These are phyloP conservation scores for Isatis lusitanica DNA, from an alignment of 441 rosid genomes.

Conservation along the genomic window DNA sequence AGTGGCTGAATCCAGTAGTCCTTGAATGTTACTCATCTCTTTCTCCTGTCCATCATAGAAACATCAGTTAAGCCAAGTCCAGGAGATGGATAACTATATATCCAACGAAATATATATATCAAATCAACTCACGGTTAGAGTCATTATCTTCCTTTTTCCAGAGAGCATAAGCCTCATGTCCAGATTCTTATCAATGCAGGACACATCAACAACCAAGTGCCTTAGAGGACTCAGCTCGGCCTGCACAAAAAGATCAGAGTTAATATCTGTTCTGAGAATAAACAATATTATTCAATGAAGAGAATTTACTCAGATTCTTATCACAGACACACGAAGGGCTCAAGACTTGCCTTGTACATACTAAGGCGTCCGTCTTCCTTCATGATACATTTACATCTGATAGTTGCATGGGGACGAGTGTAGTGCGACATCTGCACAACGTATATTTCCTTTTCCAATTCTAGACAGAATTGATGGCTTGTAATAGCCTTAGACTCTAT, in stretches of 20 bases:
- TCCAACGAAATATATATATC: not conserved
- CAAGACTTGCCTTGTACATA: slow-evolving; percentile 46
- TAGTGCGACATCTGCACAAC: slow-evolving; percentile 40
- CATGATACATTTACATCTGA: slow-evolving; percentile 52
- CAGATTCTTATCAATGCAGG: slow-evolving; percentile 54
- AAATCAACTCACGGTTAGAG: slow-evolving; percentile 46
- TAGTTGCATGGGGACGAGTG: slow-evolving; percentile 28
- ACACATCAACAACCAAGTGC: slow-evolving; percentile 48
- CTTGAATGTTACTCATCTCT: slow-evolving; percentile 43
- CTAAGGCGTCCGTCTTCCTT: slow-evolving; percentile 42
- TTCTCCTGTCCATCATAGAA: slow-evolving; percentile 43
- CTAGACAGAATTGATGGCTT: slow-evolving; percentile 40
- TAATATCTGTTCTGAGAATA: too few species aligned
- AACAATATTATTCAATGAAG: not conserved
- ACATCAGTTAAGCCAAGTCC: not conserved
- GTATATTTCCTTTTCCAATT: slow-evolving; percentile 47
- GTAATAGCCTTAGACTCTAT: slow-evolving; percentile 38
- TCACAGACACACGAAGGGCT: too few species aligned
- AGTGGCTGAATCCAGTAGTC: slow-evolving; percentile 48
- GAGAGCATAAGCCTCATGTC: slow-evolving; percentile 59
- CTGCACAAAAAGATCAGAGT: slow-evolving; percentile 22
- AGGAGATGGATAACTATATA: not conserved
- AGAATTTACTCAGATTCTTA: too few species aligned
- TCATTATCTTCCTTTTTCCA: slow-evolving; percentile 40
- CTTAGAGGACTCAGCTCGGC: slow-evolving; percentile 46